phyloP scores from a whole-genome alignment of 306 rosid species.

The Pyrus betulifolia region DNA sequence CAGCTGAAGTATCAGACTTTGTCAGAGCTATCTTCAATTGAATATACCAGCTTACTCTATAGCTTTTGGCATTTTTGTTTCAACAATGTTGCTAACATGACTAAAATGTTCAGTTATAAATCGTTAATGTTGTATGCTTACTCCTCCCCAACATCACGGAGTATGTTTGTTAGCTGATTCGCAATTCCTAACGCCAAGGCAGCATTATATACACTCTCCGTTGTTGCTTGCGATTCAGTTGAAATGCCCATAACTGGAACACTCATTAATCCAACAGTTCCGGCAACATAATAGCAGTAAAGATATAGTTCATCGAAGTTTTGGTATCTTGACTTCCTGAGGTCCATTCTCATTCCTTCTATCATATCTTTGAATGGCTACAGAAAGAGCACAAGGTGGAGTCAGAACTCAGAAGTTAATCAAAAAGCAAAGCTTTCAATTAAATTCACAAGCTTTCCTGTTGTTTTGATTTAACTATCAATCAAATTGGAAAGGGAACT shows the following conservation, averaged over 20 bases:
- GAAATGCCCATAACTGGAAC: conserved; percentile 92
- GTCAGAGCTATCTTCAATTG: background rate
- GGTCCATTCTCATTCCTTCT: conserved; percentile 86
- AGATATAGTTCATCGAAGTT: conserved; percentile 88
- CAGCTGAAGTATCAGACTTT: background rate
- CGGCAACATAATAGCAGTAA: conserved; percentile 93
- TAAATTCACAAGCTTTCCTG: background rate
- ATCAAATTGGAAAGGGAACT: background rate
- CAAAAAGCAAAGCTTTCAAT: background rate
- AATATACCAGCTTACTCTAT: background rate
- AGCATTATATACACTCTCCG: conserved; percentile 78
- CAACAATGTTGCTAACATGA: background rate
- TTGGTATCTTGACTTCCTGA: conserved; percentile 67
- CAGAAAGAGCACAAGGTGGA: background rate
- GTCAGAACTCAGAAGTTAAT: background rate
- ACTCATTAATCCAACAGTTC: conserved; percentile 95
- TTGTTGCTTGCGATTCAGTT: conserved; percentile 63
- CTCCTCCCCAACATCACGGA: conserved; percentile 98
- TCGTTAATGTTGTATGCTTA: conserved; percentile 21
- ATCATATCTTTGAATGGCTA: conserved; percentile 97
- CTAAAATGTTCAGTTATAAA: background rate
- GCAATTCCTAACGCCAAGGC: conserved; percentile 90
- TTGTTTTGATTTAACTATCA: background rate
- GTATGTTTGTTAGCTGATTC: conserved; percentile 90
- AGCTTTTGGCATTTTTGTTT: background rate